phyloP scores from a whole-genome alignment of 2,329 filamentous ascomycete species.

The Curvularia sp. region DNA sequence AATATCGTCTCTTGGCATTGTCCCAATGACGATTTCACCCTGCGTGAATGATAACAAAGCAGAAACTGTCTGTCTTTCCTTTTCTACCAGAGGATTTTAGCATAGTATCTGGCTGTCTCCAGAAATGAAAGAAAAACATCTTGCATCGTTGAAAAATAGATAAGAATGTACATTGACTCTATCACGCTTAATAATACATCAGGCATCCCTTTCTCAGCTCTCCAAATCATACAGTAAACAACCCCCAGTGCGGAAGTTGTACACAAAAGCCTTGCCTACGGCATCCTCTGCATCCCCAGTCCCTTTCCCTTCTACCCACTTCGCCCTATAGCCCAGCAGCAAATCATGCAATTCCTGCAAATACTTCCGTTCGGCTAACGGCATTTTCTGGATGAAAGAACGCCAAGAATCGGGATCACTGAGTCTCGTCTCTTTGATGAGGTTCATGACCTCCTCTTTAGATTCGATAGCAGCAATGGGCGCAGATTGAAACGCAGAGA shows the following conservation, averaged over 20 bases:
- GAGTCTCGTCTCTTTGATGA: constrained; percentile 75
- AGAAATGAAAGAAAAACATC: too few relatives aligned
- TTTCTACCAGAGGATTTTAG: not conserved
- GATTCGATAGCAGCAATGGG: constrained; percentile 89
- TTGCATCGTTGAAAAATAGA: not conserved
- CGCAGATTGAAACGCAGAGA: constrained; percentile 74
- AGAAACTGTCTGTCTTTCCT: not conserved
- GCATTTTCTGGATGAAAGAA: constrained; percentile 77
- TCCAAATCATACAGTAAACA: constrained; percentile 86
- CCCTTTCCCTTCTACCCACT: constrained; percentile 58
- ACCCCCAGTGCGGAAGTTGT: constrained; percentile 85
- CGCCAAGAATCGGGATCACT: constrained; percentile 86
- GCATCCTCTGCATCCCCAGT: constrained; percentile 50
- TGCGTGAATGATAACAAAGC: not conserved
- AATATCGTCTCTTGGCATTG: too few relatives aligned
- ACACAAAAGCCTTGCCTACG: constrained; percentile 80
- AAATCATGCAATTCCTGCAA: constrained; percentile 82
- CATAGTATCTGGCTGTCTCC: not conserved
- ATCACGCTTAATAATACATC: not conserved
- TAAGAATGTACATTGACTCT: not conserved
- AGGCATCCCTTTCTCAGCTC: constrained; percentile 24
- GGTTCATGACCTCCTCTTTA: constrained; percentile 79
- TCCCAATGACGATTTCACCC: too few relatives aligned
- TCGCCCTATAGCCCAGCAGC: constrained; percentile 67
- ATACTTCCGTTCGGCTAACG: constrained; percentile 80